Conservation (phyloP, 352 stramenopile species). For the Phytophthora vignae region DNA sequence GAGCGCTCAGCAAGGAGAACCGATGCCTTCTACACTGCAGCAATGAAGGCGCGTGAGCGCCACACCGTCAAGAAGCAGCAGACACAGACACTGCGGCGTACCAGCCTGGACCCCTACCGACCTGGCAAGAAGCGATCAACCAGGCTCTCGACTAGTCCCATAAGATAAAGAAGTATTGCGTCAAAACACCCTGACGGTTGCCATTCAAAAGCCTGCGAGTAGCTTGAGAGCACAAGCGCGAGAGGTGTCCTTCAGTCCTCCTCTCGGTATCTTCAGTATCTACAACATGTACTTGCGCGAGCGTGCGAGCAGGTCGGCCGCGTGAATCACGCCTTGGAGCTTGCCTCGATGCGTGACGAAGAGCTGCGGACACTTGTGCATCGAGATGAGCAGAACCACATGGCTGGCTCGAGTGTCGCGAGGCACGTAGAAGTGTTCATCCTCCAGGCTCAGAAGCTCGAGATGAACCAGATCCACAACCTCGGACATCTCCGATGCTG, state of each 20-base stretch:
- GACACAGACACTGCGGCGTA: constrained; percentile 6
- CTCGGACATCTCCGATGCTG: constrained; percentile 34
- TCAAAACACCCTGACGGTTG: constrained; percentile 26
- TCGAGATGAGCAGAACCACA: constrained; percentile 81
- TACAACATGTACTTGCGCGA: constrained; percentile 69
- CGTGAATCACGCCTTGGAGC: constrained; percentile 78
- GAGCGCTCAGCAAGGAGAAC: constrained; percentile 40
- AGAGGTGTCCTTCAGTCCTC: neutral
- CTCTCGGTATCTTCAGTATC: constrained; percentile 7
- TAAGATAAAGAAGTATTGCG: constrained; percentile 26
- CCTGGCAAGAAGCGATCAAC: constrained; percentile 13
- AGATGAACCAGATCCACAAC: constrained; percentile 68
- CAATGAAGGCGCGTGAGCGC: constrained; percentile 65
- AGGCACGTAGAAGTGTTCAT: constrained; percentile 75
- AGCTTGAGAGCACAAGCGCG: constrained; percentile 19
- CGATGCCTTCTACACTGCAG: constrained; percentile 74
- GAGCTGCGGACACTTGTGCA: constrained; percentile 79
- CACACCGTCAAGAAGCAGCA: constrained; percentile 23
- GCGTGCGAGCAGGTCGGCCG: constrained; percentile 67
- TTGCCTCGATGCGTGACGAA: constrained; percentile 80
- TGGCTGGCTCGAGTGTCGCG: constrained; percentile 73
- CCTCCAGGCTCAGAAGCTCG: constrained; percentile 68
- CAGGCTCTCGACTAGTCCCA: constrained; percentile 26
- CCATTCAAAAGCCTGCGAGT: constrained; percentile 14
- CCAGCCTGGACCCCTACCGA: constrained; percentile 26